Evolutionary conservation across 768 basidiomycete genomes (phyloP).

Genomic region (Lentinula aciculospora): DNA sequence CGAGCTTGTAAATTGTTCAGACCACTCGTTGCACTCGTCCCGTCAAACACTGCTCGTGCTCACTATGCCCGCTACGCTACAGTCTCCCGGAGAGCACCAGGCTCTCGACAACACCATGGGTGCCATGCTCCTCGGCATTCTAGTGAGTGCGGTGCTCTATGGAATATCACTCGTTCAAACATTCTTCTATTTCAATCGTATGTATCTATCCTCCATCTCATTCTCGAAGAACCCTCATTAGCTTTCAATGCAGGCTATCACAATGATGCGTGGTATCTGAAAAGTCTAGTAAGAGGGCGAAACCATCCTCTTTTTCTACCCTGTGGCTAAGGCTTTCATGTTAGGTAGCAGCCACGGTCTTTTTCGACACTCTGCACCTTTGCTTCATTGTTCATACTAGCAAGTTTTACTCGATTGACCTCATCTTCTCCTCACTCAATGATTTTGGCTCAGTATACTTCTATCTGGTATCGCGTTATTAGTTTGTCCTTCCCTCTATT

Average conservation of each 20-base stretch:
- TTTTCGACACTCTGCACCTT: conserved; percentile 10
- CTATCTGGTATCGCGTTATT: conserved; percentile 8
- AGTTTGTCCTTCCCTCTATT: conserved; percentile 3
- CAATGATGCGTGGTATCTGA: conserved; percentile 8
- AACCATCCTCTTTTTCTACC: neutral
- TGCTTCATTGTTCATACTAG: conserved; percentile 10
- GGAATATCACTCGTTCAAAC: conserved; percentile 10
- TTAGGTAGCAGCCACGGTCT: conserved; percentile 6
- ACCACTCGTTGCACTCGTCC: neutral
- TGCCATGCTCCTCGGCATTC: conserved; percentile 36
- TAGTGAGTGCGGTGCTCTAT: conserved; percentile 13
- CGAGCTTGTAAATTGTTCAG: neutral
- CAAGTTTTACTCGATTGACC: neutral
- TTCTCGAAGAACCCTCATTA: neutral
- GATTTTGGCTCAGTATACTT: conserved; percentile 2
- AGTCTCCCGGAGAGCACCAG: neutral
- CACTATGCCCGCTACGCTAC: conserved; percentile 6
- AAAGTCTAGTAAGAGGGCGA: conserved; percentile 1
- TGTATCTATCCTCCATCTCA: neutral
- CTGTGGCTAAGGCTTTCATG: neutral
- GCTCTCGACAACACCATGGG: conserved; percentile 28
- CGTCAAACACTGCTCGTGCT: neutral
- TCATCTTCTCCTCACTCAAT: neutral
- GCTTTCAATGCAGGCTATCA: conserved; percentile 2
- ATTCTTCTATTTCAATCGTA: conserved; percentile 10